Percentiles rank a stretch among this genome's conserved stretches.
phyloP scores from a whole-genome alignment of 768 basidiomycete genomes.

The Tricholoma sp. region DNA sequence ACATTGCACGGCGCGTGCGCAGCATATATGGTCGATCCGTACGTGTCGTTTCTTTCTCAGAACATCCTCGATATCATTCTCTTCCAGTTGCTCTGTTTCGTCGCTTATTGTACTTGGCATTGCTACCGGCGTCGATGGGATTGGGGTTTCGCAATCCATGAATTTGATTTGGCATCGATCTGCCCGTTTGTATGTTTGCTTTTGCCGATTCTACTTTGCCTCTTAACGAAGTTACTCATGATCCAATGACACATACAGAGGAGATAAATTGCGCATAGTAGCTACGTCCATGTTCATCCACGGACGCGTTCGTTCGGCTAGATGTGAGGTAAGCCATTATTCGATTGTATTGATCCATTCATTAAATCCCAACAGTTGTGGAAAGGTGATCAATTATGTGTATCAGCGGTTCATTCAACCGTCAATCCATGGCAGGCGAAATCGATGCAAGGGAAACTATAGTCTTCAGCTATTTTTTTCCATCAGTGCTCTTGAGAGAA shows the following conservation, averaged over 20 bases:
- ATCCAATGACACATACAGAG: conserved; percentile 23
- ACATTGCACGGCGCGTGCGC: conserved; percentile 55
- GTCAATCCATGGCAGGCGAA: conserved; percentile 22
- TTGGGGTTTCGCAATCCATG: conserved; percentile 48
- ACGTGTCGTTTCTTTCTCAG: conserved; percentile 14
- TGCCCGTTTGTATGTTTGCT: conserved; percentile 27
- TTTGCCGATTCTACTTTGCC: conserved; percentile 1
- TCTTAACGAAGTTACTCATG: neutral
- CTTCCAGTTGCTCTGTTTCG: conserved; percentile 37
- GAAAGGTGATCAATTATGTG: conserved; percentile 35
- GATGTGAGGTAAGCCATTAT: conserved; percentile 36
- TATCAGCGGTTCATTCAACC: conserved; percentile 41
- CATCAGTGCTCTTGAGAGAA: neutral
- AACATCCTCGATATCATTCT: neutral
- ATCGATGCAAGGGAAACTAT: neutral
- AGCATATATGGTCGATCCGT: conserved; percentile 53
- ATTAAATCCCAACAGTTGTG: conserved; percentile 30
- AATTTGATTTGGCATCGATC: conserved; percentile 45
- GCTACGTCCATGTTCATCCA: conserved; percentile 37
- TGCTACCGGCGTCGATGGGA: conserved; percentile 33
- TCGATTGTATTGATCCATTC: neutral
- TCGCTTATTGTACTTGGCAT: conserved; percentile 38
- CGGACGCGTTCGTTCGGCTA: conserved; percentile 35
- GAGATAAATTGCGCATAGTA: conserved; percentile 35
- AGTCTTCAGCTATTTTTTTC: neutral